A percentile compares a stretch with the other conserved stretches of the same genome.
phyloP scores from a whole-genome alignment of 306 rosid genomes.

The Prunus davidiana region DNA sequence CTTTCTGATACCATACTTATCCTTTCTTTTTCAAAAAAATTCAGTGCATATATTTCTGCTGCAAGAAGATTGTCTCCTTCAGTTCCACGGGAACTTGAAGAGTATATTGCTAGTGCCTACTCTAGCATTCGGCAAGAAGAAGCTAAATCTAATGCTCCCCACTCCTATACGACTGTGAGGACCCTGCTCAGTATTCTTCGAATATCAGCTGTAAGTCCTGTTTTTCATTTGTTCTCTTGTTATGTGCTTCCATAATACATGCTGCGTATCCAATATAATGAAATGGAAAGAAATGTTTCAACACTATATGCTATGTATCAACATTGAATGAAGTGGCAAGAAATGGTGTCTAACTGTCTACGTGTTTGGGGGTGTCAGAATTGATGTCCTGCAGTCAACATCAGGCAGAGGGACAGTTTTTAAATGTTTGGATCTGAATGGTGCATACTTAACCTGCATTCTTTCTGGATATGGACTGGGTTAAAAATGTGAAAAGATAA shows the following conservation, averaged over 20 bases:
- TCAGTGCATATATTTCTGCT: constrained; percentile 86
- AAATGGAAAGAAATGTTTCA: background rate
- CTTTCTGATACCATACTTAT: constrained; percentile 12
- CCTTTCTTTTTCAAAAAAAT: background rate
- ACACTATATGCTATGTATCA: background rate
- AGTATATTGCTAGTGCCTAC: constrained; percentile 93
- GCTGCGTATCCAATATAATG: background rate
- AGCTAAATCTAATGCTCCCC: constrained; percentile 83
- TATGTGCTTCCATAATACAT: background rate
- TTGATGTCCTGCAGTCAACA: background rate
- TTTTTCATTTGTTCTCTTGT: background rate
- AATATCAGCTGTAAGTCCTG: constrained; percentile 74
- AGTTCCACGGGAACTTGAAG: constrained; percentile 81
- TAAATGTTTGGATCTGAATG: background rate
- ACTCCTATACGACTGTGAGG: constrained; percentile 92
- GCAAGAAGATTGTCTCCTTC: constrained; percentile 91
- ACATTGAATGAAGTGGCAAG: background rate
- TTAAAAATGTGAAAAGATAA: background rate
- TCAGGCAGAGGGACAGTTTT: background rate
- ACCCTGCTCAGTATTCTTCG: constrained; percentile 98
- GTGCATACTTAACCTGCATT: background rate
- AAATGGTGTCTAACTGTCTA: background rate
- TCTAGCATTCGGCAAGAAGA: constrained; percentile 91
- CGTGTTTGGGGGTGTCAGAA: background rate
- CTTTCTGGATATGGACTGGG: background rate